Conservation (phyloP, 176 grass and related monocot genomes). For the Ananas comosus region DNA sequence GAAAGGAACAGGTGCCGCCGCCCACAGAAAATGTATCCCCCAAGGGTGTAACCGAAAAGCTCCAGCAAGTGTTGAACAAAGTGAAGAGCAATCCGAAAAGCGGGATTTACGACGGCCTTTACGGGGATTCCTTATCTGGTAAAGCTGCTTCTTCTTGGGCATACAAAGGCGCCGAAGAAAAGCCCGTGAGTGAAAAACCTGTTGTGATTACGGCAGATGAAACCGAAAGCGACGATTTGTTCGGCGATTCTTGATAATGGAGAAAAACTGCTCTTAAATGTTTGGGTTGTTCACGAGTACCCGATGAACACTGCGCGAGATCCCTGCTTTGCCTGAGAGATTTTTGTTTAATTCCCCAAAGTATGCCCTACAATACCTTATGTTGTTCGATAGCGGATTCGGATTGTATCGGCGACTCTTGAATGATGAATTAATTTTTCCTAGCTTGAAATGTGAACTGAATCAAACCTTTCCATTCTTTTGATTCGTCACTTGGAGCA, state of each 20-base stretch:
- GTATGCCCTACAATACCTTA: not conserved
- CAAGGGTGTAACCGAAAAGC: slow-evolving; percentile 62
- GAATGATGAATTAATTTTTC: too few species aligned
- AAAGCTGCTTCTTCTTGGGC: slow-evolving; percentile 70
- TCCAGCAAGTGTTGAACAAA: slow-evolving; percentile 68
- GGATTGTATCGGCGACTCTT: too few species aligned
- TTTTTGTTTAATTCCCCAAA: not conserved
- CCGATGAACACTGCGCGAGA: not conserved
- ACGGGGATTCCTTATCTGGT: slow-evolving; percentile 49
- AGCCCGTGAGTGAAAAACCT: slow-evolving; percentile 21
- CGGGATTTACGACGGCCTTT: slow-evolving; percentile 81
- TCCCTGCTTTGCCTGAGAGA: not conserved
- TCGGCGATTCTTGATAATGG: slow-evolving; percentile 49
- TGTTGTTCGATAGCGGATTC: not conserved
- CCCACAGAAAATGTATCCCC: slow-evolving; percentile 33
- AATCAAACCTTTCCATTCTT: too few species aligned
- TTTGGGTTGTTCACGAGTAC: not conserved
- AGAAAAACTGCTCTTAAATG: not conserved
- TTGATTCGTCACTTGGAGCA: too few species aligned
- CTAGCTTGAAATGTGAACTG: too few species aligned
- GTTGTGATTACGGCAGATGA: slow-evolving; percentile 44
- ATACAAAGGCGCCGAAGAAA: slow-evolving; percentile 36
- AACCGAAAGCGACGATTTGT: slow-evolving; percentile 78
- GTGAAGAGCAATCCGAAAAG: slow-evolving; percentile 52
- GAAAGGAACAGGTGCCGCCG: slow-evolving; percentile 49